phyloP scores from a whole-genome alignment of 1,139 yeast species.

The Kodamaea arcana region DNA sequence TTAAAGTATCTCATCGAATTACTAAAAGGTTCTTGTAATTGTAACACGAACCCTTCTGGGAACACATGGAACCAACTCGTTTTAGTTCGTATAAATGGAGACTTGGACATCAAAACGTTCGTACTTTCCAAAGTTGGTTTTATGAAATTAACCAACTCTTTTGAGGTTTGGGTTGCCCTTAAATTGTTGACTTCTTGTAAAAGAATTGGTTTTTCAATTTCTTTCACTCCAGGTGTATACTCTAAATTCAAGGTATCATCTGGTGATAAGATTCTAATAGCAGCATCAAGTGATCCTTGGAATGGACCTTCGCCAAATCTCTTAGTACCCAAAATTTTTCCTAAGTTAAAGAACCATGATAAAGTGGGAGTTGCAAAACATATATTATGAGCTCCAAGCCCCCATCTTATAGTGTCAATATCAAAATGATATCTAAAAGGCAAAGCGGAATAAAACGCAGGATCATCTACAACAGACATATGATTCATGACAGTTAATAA shows the following conservation, averaged over 20 bases:
- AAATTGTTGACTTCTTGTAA: conserved; percentile 31
- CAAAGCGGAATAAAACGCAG: conserved; percentile 80
- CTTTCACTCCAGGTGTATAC: conserved; percentile 34
- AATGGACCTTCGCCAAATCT: conserved; percentile 92
- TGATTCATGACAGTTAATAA: conserved; percentile 92
- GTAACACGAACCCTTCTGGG: conserved; percentile 94
- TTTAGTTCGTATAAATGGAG: conserved; percentile 50
- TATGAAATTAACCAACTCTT: conserved; percentile 20
- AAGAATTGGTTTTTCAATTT: conserved; percentile 23
- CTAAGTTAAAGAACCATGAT: conserved; percentile 72
- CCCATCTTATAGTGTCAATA: conserved; percentile 80
- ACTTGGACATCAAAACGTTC: conserved; percentile 34
- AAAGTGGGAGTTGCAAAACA: conserved; percentile 63
- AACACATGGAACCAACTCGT: conserved; percentile 93
- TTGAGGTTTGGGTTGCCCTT: conserved; percentile 9
- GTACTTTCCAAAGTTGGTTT: conserved; percentile 30
- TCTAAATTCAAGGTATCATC: conserved; percentile 65
- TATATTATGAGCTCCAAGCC: conserved; percentile 87
- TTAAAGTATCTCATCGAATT: conserved; percentile 91
- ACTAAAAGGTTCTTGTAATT: conserved; percentile 69
- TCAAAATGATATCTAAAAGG: conserved; percentile 67
- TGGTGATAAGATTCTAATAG: conserved; percentile 77
- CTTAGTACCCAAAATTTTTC: conserved; percentile 80
- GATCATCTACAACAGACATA: conserved; percentile 92
- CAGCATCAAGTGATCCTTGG: conserved; percentile 87